Base-by-base conservation (phyloP, 306 rosid genomes). In the Castanea sativa region DNA sequence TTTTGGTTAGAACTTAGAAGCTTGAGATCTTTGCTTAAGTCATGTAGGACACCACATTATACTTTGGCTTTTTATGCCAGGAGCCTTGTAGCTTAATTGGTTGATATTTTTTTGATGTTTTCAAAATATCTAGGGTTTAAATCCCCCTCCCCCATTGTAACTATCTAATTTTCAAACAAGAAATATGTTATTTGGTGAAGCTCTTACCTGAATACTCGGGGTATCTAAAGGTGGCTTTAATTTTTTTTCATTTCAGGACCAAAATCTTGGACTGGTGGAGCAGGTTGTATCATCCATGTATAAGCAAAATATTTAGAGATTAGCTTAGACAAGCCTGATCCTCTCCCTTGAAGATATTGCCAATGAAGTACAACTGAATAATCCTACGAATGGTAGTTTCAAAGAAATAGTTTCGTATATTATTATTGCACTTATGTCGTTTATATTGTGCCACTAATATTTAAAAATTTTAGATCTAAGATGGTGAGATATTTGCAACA, bases 271-370 rank as follows among this genome's bases (percentile, higher is more conserved):
- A 73, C 83, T 92, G 65, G 93, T 92, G 83, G 85, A 89, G 82
- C 94, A 90, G 80, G 95, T 87, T 78, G 74, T 91, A 51, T 87
- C 88, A 33, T 91, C 92, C 71, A 79, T 90, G 90, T 88, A 91
- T 80, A 93, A 93, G 85, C 87, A 87, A 32, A 93, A 93, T 85
- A 93, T 93, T 71, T 93, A 91, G 89, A 89, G 98, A 84, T 78
- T 93, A 81, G 92, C 92, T 12, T 92, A 93, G 76, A 91, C 97
- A 60, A 90, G 90, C 86, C 81, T 89, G 86, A 93, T 93, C 69
- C 95, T 93, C 82, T 93, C 95, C 69, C 93, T 91, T 56, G 93
- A 90, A 88, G 97, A 93, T 76, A 93, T 93, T 71, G 98, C 98
- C 78, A 85, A 77, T 80, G 78, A 86, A 15, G 97, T 90, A 71